A percentile compares a stretch with the other conserved stretches of the same genome.
Conservation (phyloP, 345 rosid genomes). For the rapeseed (Brassica napus) region DNA sequence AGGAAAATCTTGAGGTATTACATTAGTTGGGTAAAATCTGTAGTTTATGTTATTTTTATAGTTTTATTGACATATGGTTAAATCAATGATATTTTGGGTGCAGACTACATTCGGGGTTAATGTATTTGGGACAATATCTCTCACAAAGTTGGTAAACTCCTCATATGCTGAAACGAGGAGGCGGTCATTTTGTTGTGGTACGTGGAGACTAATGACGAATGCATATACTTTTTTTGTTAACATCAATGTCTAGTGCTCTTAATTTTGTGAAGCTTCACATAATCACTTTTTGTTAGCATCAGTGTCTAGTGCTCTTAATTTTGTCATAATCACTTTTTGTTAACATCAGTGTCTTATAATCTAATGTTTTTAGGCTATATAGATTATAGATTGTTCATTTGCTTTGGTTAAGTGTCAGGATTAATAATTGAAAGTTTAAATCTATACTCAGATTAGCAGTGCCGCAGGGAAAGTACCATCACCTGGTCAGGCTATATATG, state of each 20-base stretch:
- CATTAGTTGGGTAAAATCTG: neutral
- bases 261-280: neutral
- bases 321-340: no score
- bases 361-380: neutral
- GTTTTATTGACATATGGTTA: conserved; percentile 1
- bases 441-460: conserved; percentile 75
- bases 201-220: conserved; percentile 31
- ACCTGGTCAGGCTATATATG: conserved; percentile 92
- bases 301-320: no score
- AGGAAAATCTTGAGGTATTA: conserved; percentile 78
- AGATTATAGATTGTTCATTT: no score
- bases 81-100: conserved; percentile 21
- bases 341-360: neutral
- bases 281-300: neutral
- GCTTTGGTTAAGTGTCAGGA: neutral
- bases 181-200: conserved; percentile 98
- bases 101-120: conserved; percentile 80
- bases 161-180: conserved; percentile 72
- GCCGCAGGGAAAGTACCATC: conserved; percentile 96
- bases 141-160: conserved; percentile 78
- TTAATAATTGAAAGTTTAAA: conserved; percentile 8
- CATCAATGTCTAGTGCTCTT: neutral
- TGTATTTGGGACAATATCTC: conserved; percentile 82
- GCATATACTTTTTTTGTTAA: conserved; percentile 4
- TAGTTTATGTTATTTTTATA: neutral